Evolutionary conservation across 2,329 filamentous ascomycete genomes (phyloP).

Genomic region (Colletotrichum chlorophyti): DNA sequence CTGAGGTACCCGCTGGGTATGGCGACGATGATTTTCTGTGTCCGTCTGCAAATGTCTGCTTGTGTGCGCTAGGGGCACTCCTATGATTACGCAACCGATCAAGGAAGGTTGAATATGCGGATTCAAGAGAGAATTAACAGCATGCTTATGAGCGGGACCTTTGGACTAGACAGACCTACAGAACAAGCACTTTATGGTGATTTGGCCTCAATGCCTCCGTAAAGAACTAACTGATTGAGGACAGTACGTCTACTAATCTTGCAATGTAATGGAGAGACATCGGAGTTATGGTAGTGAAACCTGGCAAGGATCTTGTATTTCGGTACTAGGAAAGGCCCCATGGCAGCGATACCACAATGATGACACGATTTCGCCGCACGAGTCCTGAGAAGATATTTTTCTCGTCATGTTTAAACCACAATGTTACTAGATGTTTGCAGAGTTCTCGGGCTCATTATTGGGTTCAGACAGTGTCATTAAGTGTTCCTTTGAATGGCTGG

Average conservation of each 20-base stretch:
- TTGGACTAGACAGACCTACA: conserved; percentile 13
- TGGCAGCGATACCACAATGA: too few species aligned
- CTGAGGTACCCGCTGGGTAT: conserved; percentile 37
- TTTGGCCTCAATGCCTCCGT: neutral
- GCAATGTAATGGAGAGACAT: too few species aligned
- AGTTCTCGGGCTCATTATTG: too few species aligned
- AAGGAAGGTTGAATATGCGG: conserved; percentile 3
- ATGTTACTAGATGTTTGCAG: too few species aligned
- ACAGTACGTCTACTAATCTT: neutral
- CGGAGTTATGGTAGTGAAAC: too few species aligned
- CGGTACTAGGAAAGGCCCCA: too few species aligned
- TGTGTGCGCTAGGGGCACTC: conserved; percentile 1
- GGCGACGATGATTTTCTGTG: conserved; percentile 31
- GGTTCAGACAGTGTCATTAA: too few species aligned
- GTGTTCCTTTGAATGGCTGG: too few species aligned
- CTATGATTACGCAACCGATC: conserved; percentile 18
- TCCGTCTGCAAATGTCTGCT: conserved; percentile 19
- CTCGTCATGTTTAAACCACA: too few species aligned
- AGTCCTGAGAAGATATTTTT: too few species aligned
- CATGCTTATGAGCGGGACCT: conserved; percentile 15
- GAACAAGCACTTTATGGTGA: conserved; percentile 22
- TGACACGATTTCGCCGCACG: too few species aligned
- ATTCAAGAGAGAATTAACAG: conserved; percentile 1
- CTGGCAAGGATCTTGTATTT: too few species aligned
- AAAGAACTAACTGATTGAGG: neutral